Evolutionary conservation across 2,329 filamentous ascomycete genomes (phyloP).

Genomic region (Coniochaeta sp.): DNA sequence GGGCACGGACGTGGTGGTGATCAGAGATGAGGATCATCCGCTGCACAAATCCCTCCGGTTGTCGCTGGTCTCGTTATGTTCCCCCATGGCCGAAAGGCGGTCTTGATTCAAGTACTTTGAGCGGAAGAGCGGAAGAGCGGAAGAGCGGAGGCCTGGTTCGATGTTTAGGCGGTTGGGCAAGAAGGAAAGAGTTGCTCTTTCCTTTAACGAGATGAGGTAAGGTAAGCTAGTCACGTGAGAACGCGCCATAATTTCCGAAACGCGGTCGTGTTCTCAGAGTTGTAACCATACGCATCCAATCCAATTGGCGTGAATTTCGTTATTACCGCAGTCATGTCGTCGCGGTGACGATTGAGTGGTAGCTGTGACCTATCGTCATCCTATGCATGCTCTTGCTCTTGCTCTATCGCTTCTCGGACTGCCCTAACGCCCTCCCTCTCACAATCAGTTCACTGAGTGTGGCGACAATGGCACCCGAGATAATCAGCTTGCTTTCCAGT

Average conservation of each 20-base stretch:
- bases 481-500: slow-evolving; percentile 27
- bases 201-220: too few species aligned
- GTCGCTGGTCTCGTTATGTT: neutral
- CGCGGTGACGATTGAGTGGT: neutral
- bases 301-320: neutral
- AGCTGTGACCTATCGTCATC: neutral
- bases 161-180: too few species aligned
- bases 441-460: neutral
- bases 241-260: neutral
- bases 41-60: neutral
- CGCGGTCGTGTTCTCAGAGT: too few species aligned
- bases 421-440: neutral
- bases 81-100: neutral
- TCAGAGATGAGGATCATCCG: slow-evolving; percentile 1
- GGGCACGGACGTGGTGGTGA: neutral
- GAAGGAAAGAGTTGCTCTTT: too few species aligned
- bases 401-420: neutral
- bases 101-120: neutral
- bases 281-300: neutral
- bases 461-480: slow-evolving; percentile 21
- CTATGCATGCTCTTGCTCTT: neutral
- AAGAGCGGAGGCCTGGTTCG: too few species aligned
- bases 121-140: neutral
- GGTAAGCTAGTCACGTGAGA: neutral
- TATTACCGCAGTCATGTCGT: neutral